phyloP scores from a whole-genome alignment of 306 rosid species.

The Biancaea sappan region DNA sequence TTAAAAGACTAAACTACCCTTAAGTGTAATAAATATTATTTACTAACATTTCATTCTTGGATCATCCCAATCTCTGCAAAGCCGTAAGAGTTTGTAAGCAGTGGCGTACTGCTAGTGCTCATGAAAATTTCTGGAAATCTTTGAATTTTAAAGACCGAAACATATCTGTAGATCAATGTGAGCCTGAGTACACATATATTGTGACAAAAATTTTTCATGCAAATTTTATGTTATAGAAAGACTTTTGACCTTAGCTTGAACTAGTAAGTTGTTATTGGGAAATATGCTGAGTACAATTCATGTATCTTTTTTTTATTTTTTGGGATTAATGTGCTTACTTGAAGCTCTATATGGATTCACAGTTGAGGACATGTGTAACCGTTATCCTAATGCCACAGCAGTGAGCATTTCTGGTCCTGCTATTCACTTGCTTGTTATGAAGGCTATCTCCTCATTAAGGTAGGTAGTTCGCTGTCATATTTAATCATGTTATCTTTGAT shows the following conservation, averaged over 20 bases:
- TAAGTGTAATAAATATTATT: no score
- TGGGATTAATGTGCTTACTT: constrained; percentile 31
- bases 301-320: background rate
- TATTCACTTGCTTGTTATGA: constrained; percentile 72
- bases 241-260: constrained; percentile 3
- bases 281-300: background rate
- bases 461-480: constrained; percentile 29
- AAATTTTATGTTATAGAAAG: background rate
- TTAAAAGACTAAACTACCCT: no score
- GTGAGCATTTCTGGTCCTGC: constrained; percentile 77
- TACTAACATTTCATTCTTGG: constrained; percentile 75
- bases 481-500: constrained; percentile 17
- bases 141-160: constrained; percentile 88
- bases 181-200: constrained; percentile 35
- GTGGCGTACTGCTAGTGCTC: constrained; percentile 95
- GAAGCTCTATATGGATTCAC: constrained; percentile 35
- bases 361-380: constrained; percentile 96
- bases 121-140: constrained; percentile 94
- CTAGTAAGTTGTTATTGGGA: background rate
- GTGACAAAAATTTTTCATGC: background rate
- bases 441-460: constrained; percentile 78
- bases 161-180: constrained; percentile 90
- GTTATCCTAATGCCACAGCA: constrained; percentile 95
- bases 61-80: constrained; percentile 84
- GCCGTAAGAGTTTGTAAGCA: constrained; percentile 95